Conservation (phyloP, 2,329 filamentous ascomycete species). For the Aspergillus caelatus region DNA sequence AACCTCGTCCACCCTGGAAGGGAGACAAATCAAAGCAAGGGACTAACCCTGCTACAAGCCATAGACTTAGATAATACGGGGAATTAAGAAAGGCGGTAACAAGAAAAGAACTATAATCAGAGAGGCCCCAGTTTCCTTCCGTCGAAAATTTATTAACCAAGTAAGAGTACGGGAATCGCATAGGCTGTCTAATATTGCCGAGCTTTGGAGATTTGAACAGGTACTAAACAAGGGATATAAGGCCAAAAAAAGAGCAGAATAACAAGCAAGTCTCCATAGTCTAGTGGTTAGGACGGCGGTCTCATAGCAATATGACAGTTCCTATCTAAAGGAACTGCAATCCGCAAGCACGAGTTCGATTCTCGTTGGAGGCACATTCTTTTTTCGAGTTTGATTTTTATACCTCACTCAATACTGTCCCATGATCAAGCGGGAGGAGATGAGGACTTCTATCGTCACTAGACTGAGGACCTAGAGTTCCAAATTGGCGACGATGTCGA, state of each 20-base stretch:
- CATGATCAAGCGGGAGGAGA: no score
- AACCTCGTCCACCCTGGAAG: background rate
- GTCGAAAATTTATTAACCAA: no score
- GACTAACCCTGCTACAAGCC: background rate
- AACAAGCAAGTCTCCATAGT: conserved; percentile 1
- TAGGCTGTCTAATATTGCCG: no score
- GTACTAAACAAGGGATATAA: background rate
- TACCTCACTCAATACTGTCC: no score
- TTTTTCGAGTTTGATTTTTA: background rate
- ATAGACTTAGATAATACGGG: background rate
- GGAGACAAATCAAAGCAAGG: background rate
- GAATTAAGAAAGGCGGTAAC: background rate
- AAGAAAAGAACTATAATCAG: background rate
- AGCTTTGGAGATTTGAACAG: no score
- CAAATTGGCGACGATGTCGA: no score
- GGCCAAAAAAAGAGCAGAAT: background rate
- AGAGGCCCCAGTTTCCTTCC: no score
- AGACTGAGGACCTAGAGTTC: no score
- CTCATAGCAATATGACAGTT: background rate
- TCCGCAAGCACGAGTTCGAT: conserved; percentile 8
- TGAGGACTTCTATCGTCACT: no score
- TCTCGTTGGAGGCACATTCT: background rate
- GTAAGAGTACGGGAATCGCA: no score
- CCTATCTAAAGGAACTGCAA: conserved; percentile 2
- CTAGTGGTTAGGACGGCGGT: conserved; percentile 8